phyloP scores from a whole-genome alignment of 805 yeast species.

The Starmera quercuum region DNA sequence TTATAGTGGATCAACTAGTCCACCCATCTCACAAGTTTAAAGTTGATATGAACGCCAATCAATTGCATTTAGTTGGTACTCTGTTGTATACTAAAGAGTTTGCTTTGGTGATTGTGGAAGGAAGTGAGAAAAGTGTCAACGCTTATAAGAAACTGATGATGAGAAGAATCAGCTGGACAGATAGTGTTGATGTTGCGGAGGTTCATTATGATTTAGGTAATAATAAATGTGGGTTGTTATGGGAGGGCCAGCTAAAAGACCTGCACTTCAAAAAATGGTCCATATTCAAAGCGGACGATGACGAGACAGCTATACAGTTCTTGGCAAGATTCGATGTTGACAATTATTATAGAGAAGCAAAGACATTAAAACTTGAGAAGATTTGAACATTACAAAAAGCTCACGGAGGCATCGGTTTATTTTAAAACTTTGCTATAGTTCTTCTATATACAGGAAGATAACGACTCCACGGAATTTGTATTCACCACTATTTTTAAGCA shows the following conservation, averaged over 20 bases:
- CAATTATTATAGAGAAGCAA: constrained; percentile 47
- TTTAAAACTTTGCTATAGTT: too few species aligned
- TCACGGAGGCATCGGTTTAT: too few species aligned
- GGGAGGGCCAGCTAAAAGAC: constrained; percentile 63
- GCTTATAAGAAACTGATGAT: constrained; percentile 56
- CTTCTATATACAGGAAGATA: too few species aligned
- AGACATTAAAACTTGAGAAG: background rate
- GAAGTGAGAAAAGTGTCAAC: constrained; percentile 54
- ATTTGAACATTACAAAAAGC: too few species aligned
- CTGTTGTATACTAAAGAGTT: constrained; percentile 32
- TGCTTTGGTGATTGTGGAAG: constrained; percentile 66
- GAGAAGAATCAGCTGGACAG: constrained; percentile 65
- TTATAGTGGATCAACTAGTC: constrained; percentile 41
- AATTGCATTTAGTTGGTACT: constrained; percentile 59
- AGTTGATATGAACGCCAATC: constrained; percentile 75
- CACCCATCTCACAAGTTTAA: constrained; percentile 68
- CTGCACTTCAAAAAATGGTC: constrained; percentile 65
- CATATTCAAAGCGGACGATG: constrained; percentile 44
- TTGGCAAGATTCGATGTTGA: constrained; percentile 46
- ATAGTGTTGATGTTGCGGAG: constrained; percentile 26
- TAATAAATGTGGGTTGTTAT: constrained; percentile 43
- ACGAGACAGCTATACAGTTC: constrained; percentile 37
- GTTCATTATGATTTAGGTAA: constrained; percentile 27
- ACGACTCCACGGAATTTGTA: too few species aligned
- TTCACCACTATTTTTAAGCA: too few species aligned